These are phyloP conservation scores for Phytophthora palmivora DNA, from an alignment of 352 stramenopile genomes.

Conservation along the genomic window DNA sequence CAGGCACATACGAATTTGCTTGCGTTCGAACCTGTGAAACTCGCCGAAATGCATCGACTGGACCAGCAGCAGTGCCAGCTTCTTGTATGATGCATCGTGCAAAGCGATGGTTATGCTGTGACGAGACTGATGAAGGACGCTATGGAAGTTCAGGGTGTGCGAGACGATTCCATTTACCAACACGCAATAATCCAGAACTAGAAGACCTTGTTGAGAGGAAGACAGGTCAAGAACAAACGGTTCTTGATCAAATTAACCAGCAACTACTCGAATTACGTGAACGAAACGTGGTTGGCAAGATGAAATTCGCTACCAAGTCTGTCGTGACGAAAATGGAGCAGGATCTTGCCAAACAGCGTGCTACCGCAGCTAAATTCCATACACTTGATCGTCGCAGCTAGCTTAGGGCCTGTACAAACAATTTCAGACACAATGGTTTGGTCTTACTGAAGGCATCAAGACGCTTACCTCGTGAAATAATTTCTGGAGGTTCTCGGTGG, in stretches of 20 bases:
- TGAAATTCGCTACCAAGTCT: conserved; percentile 53
- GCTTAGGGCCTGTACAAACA: conserved; percentile 11
- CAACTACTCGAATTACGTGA: conserved; percentile 67
- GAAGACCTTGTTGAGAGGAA: conserved; percentile 51
- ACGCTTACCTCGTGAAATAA: conserved; percentile 26
- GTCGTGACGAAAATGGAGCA: conserved; percentile 63
- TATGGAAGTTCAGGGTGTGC: conserved; percentile 72
- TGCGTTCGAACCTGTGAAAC: conserved; percentile 65
- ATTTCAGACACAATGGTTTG: too few relatives aligned
- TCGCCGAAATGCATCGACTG: conserved; percentile 24
- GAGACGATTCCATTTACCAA: conserved; percentile 65
- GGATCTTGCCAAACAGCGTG: conserved; percentile 51
- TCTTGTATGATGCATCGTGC: conserved; percentile 79
- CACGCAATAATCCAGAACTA: conserved; percentile 51
- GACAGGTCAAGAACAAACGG: conserved; percentile 43
- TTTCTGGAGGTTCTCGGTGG: conserved; percentile 18
- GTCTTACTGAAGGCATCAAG: neutral
- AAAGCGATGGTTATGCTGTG: conserved; percentile 77
- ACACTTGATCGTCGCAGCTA: conserved; percentile 49
- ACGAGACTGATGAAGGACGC: conserved; percentile 72
- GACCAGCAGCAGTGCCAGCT: conserved; percentile 28
- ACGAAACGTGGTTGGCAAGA: conserved; percentile 60
- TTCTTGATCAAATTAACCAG: conserved; percentile 64
- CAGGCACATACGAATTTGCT: conserved; percentile 66
- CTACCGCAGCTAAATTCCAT: conserved; percentile 57